Evolutionary conservation across 148 eudicot species (phyloP), one percentile per base, ranked within the genome.

Genomic region (Camellia granthamiana): DNA sequence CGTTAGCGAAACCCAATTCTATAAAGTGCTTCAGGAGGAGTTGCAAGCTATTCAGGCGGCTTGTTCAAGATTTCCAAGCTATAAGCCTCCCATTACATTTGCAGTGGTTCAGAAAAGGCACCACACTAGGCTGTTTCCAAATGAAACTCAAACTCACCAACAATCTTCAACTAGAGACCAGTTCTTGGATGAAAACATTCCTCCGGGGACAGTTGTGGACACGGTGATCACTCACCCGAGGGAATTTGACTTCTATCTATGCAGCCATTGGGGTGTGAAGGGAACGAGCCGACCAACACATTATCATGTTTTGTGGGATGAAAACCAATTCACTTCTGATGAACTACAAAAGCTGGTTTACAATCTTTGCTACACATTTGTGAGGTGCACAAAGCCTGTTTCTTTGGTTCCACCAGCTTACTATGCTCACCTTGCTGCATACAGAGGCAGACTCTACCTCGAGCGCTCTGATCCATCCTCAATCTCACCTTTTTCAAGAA

Each of bases 391-490:
- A 2, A 92, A 93, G 85, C 98, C 98, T 3, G 90, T 95, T 19
- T 95, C 98, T 3, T 88, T 95, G 78, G 98, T 95, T 2, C 98
- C 98, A 0, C 97, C 98, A 0, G 97, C 92, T 84, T 95, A 93
- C 30, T 95, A 95, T 75, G 98, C 98, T 4, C 98, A 95, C 78
- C 90, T 95, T 69, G 98, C 98, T 73, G 98, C 98, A 13, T 93
- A 93, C 65, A 88, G 98, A 75, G 98, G 98, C 5, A 86, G 98
- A 69, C 78, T 95, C 52, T 95, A 95, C 82, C 88, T 93, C 0
- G 97, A 91, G 3, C 88, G 88, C 14, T 84, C 87, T 5, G 96
- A 91, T 56, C 13, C 46, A 43, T 78, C 88, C 13, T 41, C 38
- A 30, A 30, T 30, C 38, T 30, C 83, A 14, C 42, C 60, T 59